A percentile compares a stretch with the other conserved stretches of the same genome.
phyloP scores from a whole-genome alignment of 2,329 filamentous ascomycete species.

The Simplicillium aogashimaense region DNA sequence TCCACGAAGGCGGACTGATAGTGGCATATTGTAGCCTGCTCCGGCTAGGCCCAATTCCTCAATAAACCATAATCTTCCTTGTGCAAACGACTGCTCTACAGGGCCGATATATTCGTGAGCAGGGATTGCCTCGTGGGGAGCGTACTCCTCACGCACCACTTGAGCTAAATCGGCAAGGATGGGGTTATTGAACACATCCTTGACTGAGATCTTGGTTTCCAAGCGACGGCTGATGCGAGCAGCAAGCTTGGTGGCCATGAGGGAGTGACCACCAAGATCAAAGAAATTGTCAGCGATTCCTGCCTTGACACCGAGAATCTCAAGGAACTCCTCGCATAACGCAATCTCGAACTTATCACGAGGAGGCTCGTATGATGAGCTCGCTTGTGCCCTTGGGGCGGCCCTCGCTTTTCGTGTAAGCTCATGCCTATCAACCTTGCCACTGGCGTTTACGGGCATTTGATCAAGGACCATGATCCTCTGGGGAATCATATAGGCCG shows the following conservation, averaged over 20 bases:
- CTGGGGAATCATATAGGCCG: conserved; percentile 16
- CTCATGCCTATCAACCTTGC: conserved; percentile 13
- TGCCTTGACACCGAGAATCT: too few species aligned
- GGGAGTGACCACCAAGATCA: conserved; percentile 10
- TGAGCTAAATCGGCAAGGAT: not conserved
- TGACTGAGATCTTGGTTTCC: conserved; percentile 1
- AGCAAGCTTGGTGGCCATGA: conserved; percentile 28
- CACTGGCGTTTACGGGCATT: conserved; percentile 17
- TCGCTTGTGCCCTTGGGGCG: too few species aligned
- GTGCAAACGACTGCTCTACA: conserved; percentile 12
- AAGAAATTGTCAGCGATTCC: too few species aligned
- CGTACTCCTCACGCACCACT: not conserved
- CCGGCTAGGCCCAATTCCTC: conserved; percentile 10
- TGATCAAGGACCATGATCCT: conserved; percentile 12
- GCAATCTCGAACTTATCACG: too few species aligned
- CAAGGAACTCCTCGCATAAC: too few species aligned
- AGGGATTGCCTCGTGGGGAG: not conserved
- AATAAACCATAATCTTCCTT: conserved; percentile 13
- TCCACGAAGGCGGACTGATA: conserved; percentile 7
- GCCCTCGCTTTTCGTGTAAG: conserved; percentile 3
- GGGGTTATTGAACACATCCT: conserved; percentile 1
- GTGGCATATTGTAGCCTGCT: conserved; percentile 10
- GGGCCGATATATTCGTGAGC: conserved; percentile 5
- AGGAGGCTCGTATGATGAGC: too few species aligned
- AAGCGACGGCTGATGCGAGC: too few species aligned